Evolutionary conservation across 1,284 basidiomycete genomes (phyloP).

Genomic region (Schizopora paradoxa): DNA sequence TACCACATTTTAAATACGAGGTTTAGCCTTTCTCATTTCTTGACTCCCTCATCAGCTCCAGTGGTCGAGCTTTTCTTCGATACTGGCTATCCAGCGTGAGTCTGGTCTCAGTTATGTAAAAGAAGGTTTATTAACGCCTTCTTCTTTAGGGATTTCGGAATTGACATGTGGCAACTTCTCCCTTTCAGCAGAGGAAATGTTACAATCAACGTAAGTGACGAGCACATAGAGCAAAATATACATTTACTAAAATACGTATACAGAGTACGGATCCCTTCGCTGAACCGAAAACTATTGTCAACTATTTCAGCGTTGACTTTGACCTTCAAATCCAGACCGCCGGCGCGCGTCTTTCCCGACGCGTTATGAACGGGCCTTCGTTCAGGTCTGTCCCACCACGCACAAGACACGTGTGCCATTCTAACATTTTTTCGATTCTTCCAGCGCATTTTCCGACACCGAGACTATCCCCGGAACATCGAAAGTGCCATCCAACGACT

Average conservation of each 20-base stretch:
- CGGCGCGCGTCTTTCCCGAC: conserved; percentile 40
- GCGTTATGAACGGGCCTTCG: conserved; percentile 38
- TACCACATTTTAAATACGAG: too few relatives aligned
- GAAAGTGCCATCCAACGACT: conserved; percentile 7
- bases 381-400: conserved; percentile 14
- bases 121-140: background rate
- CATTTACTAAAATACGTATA: too few relatives aligned
- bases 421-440: too few relatives aligned
- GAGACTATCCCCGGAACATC: conserved; percentile 7
- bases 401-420: too few relatives aligned
- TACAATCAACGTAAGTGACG: too few relatives aligned
- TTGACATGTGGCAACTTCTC: conserved; percentile 48
- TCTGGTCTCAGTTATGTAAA: background rate
- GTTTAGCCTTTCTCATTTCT: background rate
- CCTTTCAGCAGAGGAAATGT: conserved; percentile 50
- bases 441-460: too few relatives aligned
- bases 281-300: conserved; percentile 40
- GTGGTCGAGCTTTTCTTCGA: conserved; percentile 34
- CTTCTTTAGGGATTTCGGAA: conserved; percentile 35
- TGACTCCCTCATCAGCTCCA: conserved; percentile 32
- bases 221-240: too few relatives aligned
- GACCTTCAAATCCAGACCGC: conserved; percentile 47
- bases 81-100: conserved; percentile 20
- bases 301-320: conserved; percentile 44
- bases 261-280: conserved; percentile 40